Conservation (phyloP, 225 moss, liverwort and hornwort genomes). For the Marchantia paleacea region DNA sequence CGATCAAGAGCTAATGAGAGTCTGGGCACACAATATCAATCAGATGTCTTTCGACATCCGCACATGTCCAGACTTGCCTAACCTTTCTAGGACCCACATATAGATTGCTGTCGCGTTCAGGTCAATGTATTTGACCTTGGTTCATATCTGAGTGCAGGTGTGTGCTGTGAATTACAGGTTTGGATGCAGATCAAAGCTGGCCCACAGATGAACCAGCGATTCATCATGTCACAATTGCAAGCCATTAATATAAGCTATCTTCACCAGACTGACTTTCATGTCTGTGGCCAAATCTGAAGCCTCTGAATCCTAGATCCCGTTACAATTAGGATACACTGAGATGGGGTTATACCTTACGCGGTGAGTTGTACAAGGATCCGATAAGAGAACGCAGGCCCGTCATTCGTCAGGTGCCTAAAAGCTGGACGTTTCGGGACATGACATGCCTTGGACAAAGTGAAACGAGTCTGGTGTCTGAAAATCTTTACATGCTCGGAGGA, state of each 20-base stretch:
- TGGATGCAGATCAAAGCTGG: neutral
- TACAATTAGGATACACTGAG: neutral
- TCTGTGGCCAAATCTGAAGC: neutral
- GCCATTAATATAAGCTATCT: neutral
- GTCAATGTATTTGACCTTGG: neutral
- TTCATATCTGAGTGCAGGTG: neutral
- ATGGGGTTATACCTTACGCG: neutral
- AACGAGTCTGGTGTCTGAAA: neutral
- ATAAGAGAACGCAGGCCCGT: neutral
- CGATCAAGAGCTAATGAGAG: too few species aligned
- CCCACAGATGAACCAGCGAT: neutral
- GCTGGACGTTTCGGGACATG: neutral
- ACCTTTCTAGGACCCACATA: neutral
- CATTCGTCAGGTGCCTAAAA: neutral
- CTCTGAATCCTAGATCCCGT: neutral
- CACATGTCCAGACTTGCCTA: too few species aligned
- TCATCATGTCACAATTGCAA: neutral
- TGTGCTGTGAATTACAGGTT: neutral
- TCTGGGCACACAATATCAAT: too few species aligned
- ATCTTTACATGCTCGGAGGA: neutral
- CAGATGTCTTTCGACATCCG: too few species aligned
- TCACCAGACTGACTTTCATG: neutral
- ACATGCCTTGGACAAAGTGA: neutral
- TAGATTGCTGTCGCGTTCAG: neutral
- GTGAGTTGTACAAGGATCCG: neutral